Evolutionary conservation across 1,284 basidiomycete species (phyloP), one percentile per base, ranked within the genome.

Genomic region (Earliella scabrosa): DNA sequence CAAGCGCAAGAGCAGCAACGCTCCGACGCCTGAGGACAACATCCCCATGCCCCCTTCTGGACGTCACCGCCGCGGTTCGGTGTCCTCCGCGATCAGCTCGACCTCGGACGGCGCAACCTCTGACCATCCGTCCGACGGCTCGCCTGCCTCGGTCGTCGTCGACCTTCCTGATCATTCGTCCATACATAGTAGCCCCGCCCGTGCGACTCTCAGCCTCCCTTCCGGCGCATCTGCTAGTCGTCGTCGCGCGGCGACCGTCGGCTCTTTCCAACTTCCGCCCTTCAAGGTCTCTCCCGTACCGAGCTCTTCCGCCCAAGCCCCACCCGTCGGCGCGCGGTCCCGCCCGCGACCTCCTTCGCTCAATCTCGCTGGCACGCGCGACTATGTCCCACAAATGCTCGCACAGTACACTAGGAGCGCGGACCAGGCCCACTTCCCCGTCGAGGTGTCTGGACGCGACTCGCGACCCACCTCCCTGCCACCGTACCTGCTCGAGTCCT

Each of bases 11-110:
- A 59, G 61, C 49, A 55, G 53, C 35, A 20, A 52, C 36, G 45
- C 41, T 3, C 47, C 38, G 18, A 46, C 56, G 16, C 41, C 40
- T 14, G 32, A 45, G 14, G 53, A 55, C 14, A 26, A 18, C n/a
- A n/a, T n/a, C n/a, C n/a, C n/a, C n/a, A n/a, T n/a, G 6, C 7
- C 16, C 26, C 35, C 52, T 23, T 47, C 5, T 20, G 20, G 2
- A 44, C 38, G 18, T 36, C 26, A 7, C 26, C 26, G 3, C 26
- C 26, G 5, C 20, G 50, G 60, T 3, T 62, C 64, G 18, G 50
- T 64, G n/a, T 53, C 63, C n/a, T n/a, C n/a, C n/a, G n/a, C n/a
- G n/a, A n/a, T n/a, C 2, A 59, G 63, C 59, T 65, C 65, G 2
- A 55, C 52, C 47, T 63, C 64, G 8, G 63, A 62, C 29, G 56